phyloP scores from a whole-genome alignment of 192 early-diverging fungal genomes.

The Entomortierella beljakovae region DNA sequence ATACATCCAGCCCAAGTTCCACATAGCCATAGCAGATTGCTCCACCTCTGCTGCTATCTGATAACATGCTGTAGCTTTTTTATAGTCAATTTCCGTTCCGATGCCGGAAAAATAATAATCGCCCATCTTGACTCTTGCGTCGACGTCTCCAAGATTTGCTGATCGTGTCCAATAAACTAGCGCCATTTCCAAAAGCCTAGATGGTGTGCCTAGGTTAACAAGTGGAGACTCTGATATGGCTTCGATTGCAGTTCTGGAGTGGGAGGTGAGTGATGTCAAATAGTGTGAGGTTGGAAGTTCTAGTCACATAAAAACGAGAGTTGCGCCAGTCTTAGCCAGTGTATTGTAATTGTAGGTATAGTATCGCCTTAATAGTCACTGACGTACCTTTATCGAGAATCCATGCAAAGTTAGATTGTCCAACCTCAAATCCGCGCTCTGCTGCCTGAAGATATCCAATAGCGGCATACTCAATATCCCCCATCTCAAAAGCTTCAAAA shows the following conservation, averaged over 20 bases:
- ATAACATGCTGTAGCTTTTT: slow-evolving; percentile 87
- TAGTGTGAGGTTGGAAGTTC: slow-evolving; percentile 43
- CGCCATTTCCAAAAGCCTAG: slow-evolving; percentile 67
- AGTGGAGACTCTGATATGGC: slow-evolving; percentile 36
- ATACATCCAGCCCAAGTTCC: slow-evolving; percentile 97
- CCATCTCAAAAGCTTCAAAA: slow-evolving; percentile 62
- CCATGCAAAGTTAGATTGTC: slow-evolving; percentile 92
- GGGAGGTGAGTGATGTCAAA: slow-evolving; percentile 29
- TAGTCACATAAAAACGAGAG: slow-evolving; percentile 5
- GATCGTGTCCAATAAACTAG: slow-evolving; percentile 94
- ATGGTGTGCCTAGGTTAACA: slow-evolving; percentile 32
- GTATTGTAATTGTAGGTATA: too few relatives aligned
- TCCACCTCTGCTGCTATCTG: slow-evolving; percentile 83
- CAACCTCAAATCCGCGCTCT: slow-evolving; percentile 89
- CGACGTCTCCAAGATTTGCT: slow-evolving; percentile 91
- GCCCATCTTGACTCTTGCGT: slow-evolving; percentile 92
- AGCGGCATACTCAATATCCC: slow-evolving; percentile 77
- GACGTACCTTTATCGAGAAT: slow-evolving; percentile 77
- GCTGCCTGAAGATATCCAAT: slow-evolving; percentile 86
- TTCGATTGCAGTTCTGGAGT: slow-evolving; percentile 8
- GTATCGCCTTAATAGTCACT: not conserved
- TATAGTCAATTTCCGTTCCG: slow-evolving; percentile 72
- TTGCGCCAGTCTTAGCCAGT: not conserved
- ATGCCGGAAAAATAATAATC: slow-evolving; percentile 93
- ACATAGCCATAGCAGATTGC: slow-evolving; percentile 88